Evolutionary conservation across 306 rosid species (phyloP), one percentile per base, ranked within the genome.

Genomic region (Boehmeria nivea): DNA sequence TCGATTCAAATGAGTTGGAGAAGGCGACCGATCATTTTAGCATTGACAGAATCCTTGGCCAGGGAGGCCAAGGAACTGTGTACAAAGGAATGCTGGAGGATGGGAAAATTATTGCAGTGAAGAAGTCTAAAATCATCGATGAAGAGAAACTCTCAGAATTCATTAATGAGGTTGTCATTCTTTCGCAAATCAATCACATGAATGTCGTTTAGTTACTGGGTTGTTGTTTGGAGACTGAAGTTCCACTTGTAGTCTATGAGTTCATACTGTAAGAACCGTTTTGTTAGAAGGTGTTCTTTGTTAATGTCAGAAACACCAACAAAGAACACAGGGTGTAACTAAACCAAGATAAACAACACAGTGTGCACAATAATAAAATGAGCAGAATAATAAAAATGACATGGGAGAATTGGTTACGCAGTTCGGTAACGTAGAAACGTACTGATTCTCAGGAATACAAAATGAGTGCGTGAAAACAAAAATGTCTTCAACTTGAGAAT

Each of bases 81-180:
- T 40, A 40, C 45, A 40, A 40, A 14, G 45, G 54, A 3, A 55
- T 65, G 50, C 21, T 56, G 24, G 15, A 43, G 1, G 71, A 66
- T 18, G 71, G 71, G 49, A 47, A 42, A 26, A 56, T 66, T 6
- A 43, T 56, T 2, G 71, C 71, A 2, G 47, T 66, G 8, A 66
- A 66, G 51, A 56, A 57, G 31, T 57, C 71, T 24, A 57, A 37
- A 31, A 6, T 15, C 15, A 15, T 28, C 8, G 60, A 63, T 14
- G 60, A 37, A 22, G 17, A n/a, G n/a, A n/a, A n/a, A 28, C n/a
- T 43, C 19, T 37, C 44, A 0, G 27, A 12, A 8, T 64, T 64
- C 61, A 53, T 66, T 2, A 66, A 57, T 21, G 71, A 66, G 43
- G 33, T 57, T 13, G 64, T 66, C 50, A 66, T 66, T 25, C 64